A percentile compares a stretch with the other conserved stretches of the same genome.
These are phyloP conservation scores for Capsella rubella DNA, from an alignment of 441 rosid species.

Conservation along the genomic window DNA sequence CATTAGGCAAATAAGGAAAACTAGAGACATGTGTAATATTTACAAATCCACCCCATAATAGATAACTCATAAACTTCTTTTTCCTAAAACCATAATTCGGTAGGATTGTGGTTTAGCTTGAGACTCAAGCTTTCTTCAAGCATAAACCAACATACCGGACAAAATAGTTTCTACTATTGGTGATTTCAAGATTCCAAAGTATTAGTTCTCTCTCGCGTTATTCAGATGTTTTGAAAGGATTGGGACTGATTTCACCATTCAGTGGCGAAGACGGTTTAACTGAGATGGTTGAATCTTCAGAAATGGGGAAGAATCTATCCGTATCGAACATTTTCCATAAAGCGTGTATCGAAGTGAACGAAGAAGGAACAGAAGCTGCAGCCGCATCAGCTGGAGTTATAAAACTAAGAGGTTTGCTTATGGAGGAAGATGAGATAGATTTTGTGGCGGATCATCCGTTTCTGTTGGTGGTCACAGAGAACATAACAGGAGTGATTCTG, in stretches of 20 bases:
- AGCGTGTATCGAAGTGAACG: slow-evolving; percentile 84
- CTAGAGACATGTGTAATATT: too few species aligned
- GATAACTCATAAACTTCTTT: too few species aligned
- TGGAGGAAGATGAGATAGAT: slow-evolving; percentile 42
- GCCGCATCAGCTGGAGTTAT: slow-evolving; percentile 62
- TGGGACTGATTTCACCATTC: slow-evolving; percentile 69
- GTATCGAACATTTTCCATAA: slow-evolving; percentile 78
- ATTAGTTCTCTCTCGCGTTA: too few species aligned
- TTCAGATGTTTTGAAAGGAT: slow-evolving; percentile 58
- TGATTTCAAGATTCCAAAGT: too few species aligned
- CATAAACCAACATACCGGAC: too few species aligned
- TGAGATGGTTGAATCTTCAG: slow-evolving; percentile 71
- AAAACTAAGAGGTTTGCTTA: slow-evolving; percentile 15
- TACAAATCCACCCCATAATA: too few species aligned
- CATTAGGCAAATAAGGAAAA: too few species aligned
- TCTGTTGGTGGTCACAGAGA: slow-evolving; percentile 71
- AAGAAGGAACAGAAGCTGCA: slow-evolving; percentile 87
- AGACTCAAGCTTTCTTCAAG: too few species aligned
- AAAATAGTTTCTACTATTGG: too few species aligned
- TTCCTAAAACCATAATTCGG: too few species aligned
- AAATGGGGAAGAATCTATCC: slow-evolving; percentile 46
- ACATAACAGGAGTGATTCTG: slow-evolving; percentile 62
- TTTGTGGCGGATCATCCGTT: slow-evolving; percentile 91
- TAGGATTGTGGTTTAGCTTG: too few species aligned
- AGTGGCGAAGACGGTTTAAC: slow-evolving; percentile 62